Base-by-base conservation (phyloP, 2,329 filamentous ascomycete genomes). In the Penicillium digitatum region DNA sequence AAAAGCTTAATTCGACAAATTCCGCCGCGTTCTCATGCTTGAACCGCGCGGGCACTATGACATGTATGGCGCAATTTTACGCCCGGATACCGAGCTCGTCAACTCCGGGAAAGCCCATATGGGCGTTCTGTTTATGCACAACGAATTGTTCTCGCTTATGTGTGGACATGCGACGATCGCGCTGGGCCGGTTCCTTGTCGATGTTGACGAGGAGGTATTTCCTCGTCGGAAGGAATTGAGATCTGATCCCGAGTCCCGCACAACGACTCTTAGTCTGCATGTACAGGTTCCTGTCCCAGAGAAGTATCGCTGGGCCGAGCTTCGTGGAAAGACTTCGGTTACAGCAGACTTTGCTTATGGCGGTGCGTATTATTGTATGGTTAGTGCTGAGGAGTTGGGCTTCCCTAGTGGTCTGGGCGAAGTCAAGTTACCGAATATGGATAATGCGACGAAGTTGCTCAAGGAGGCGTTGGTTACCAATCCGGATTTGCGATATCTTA, bases 91-190 rank as follows among this genome's bases (percentile, higher is more conserved):
- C 5, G 78, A 78, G 61, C 67, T 76, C 0, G 70, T 72, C n/a
- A 39, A 46, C 7, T 55, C 61, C 1, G 72, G 73, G 2, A 59
- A 74, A n/a, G 79, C 79, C 0, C 69, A 81, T 58, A 75, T 80
- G 26, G 79, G 78, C 5, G 75, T 78, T 1, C 59, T 81, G 3
- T 81, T 81, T 64, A 71, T 71, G 56, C 76, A 77, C 31, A 79
- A 78, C 31, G 75, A 76, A 4, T 78, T 76, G 0, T 80, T 76
- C 47, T 78, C 76, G 8, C 80, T 77, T 5, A 80, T 80, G 71
- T 81, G 79, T 56, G 79, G 79, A 3, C 79, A 81, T 60, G 79
- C 78, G 3, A 80, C 79, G 0, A 77, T 82, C 43, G 79, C 79
- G 0, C 60, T 81, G 12, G 78, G 78, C 2, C 69, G 76, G 3